Evolutionary conservation across 1,284 basidiomycete species (phyloP).

Genomic region (Ganoderma boninense): DNA sequence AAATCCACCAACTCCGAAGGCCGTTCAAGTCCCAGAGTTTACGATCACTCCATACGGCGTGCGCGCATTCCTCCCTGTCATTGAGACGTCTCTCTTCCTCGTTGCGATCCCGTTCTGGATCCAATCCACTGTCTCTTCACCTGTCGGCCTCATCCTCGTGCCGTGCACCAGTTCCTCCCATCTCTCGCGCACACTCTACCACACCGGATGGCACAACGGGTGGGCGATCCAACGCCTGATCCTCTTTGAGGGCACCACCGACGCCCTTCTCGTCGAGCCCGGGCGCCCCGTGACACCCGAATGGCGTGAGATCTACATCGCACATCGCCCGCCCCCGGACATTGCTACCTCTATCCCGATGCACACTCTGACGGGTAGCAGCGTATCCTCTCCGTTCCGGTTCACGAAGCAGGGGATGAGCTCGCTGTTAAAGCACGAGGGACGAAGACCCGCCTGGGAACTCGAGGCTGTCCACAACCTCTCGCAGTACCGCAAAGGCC

Average conservation of each 20-base stretch:
- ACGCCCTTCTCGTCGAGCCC: not conserved
- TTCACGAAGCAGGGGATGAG: not conserved
- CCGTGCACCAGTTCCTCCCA: not conserved
- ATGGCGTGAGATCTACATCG: slow-evolving; percentile 6
- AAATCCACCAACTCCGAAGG: not conserved
- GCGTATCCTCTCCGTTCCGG: not conserved
- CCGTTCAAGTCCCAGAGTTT: not conserved
- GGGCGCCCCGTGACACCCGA: not conserved
- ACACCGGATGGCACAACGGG: slow-evolving; percentile 1
- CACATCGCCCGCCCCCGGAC: not conserved
- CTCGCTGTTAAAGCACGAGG: not conserved
- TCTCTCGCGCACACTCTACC: not conserved
- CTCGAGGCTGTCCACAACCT: not conserved
- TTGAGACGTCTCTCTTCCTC: not conserved
- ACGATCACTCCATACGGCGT: slow-evolving; percentile 11
- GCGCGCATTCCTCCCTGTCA: not conserved
- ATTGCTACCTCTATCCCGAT: not conserved
- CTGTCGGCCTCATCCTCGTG: not conserved
- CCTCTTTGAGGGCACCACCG: not conserved
- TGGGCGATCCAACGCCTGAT: not conserved
- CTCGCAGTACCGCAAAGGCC: not conserved
- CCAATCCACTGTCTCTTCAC: not conserved
- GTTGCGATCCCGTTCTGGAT: slow-evolving; percentile 1
- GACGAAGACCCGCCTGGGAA: not conserved
- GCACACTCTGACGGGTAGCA: not conserved